Evolutionary conservation across 1,139 yeast species (phyloP).

Genomic region (Taphrina confusa): DNA sequence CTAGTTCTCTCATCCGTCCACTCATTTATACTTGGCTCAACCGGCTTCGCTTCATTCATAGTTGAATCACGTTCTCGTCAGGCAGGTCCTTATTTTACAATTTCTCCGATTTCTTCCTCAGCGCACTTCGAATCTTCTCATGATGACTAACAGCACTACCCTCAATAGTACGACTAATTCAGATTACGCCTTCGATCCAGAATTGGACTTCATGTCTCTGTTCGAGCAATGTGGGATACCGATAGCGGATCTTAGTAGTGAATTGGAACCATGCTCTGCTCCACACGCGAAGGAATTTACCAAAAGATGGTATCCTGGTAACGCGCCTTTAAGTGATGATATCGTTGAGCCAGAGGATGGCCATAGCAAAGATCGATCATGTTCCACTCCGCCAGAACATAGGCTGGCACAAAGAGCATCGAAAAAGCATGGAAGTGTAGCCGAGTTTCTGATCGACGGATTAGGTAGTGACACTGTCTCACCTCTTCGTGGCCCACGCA

Average conservation of each 20-base stretch:
- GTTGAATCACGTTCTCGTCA: background rate
- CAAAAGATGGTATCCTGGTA: slow-evolving; percentile 11
- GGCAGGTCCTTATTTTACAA: slow-evolving; percentile 6
- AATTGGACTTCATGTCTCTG: slow-evolving; percentile 3
- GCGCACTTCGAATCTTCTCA: too few relatives aligned
- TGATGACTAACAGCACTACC: background rate
- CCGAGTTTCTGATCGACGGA: slow-evolving; percentile 20
- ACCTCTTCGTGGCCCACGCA: slow-evolving; percentile 15
- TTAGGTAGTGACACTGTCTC: slow-evolving; percentile 12
- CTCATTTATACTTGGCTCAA: background rate
- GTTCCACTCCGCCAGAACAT: background rate
- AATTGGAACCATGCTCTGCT: background rate
- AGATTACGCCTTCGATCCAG: slow-evolving; percentile 2
- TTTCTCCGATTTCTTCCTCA: background rate
- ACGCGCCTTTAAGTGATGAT: slow-evolving; percentile 2
- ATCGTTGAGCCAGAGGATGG: slow-evolving; percentile 6
- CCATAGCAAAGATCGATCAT: background rate
- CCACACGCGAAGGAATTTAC: background rate
- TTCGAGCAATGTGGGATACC: slow-evolving; percentile 24
- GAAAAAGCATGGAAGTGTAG: background rate
- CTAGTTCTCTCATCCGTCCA: slow-evolving; percentile 25
- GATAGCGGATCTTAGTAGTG: slow-evolving; percentile 5
- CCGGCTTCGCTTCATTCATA: background rate
- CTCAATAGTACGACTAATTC: background rate
- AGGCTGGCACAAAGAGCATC: background rate